These are phyloP conservation scores for Dothistroma pini DNA, from an alignment of 2,329 filamentous ascomycete species.

Conservation along the genomic window DNA sequence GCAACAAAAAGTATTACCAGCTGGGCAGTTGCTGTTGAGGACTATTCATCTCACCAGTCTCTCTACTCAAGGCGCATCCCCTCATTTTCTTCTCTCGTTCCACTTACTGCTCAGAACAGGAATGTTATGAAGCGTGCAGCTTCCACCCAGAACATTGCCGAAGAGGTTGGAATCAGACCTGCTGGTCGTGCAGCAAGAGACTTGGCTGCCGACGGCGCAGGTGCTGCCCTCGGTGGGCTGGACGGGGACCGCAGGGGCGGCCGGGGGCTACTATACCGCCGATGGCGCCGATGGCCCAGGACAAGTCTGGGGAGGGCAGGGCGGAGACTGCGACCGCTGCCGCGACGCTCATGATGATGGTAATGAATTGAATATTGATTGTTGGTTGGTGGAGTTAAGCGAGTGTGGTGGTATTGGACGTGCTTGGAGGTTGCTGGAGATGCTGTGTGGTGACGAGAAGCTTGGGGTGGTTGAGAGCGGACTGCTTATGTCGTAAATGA, in stretches of 20 bases:
- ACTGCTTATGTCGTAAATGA: constrained; percentile 12
- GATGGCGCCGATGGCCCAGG: not conserved
- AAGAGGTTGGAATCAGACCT: not conserved
- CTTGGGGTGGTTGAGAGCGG: constrained; percentile 6
- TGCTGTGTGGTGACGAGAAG: constrained; percentile 2
- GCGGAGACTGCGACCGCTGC: constrained; percentile 15
- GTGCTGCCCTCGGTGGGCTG: not conserved
- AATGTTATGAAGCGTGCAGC: constrained; percentile 13
- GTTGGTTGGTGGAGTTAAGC: constrained; percentile 7
- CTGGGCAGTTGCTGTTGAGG: constrained; percentile 10
- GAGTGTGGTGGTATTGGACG: constrained; percentile 10
- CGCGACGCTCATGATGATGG: constrained; percentile 13
- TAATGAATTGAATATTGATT: constrained; percentile 22
- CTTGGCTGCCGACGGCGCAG: constrained; percentile 6
- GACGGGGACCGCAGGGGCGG: not conserved
- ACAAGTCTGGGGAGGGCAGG: not conserved
- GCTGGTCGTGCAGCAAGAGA: constrained; percentile 19
- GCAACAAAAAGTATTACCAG: constrained; percentile 22
- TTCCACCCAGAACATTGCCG: constrained; percentile 15
- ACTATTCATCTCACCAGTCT: not conserved
- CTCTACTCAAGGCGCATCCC: too few relatives aligned
- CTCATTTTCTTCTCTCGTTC: not conserved
- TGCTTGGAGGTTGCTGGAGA: not conserved
- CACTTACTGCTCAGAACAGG: constrained; percentile 1
- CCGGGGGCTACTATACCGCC: not conserved